Percentiles rank a stretch among this genome's conserved stretches.
Evolutionary conservation across 306 rosid species (phyloP).

Genomic region (Dalbergia cochinchinensis): DNA sequence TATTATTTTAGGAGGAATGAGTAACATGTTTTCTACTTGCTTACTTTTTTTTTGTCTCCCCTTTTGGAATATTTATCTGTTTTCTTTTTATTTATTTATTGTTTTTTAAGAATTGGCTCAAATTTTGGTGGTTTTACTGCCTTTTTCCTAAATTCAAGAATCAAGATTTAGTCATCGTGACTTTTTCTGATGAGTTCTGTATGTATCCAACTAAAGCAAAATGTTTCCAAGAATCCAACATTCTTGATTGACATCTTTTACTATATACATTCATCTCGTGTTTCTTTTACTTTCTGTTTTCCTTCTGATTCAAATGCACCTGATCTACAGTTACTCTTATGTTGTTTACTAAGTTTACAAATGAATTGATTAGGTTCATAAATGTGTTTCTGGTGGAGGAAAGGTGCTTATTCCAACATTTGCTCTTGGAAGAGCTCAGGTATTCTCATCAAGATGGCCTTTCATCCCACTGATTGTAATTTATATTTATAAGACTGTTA

Average conservation of each 20-base stretch:
- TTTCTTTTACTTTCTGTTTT: slow-evolving; percentile 31
- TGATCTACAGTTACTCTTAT: slow-evolving; percentile 22
- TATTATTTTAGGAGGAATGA: slow-evolving; percentile 21
- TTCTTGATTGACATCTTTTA: neutral
- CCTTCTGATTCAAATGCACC: slow-evolving; percentile 2
- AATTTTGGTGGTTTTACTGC: neutral
- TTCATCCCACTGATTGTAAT: slow-evolving; percentile 19
- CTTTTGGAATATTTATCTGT: neutral
- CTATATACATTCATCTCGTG: neutral
- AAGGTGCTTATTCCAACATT: slow-evolving; percentile 96
- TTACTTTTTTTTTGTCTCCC: neutral
- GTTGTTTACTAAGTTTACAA: slow-evolving; percentile 31
- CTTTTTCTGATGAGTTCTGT: neutral
- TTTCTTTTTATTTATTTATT: neutral
- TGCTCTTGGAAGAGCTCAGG: slow-evolving; percentile 99
- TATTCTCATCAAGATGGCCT: slow-evolving; percentile 44
- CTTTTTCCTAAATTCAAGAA: neutral
- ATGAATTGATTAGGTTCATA: slow-evolving; percentile 71
- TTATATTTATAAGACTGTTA: slow-evolving; percentile 15
- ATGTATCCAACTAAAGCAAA: neutral
- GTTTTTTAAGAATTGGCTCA: neutral
- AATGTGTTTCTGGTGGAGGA: slow-evolving; percentile 84
- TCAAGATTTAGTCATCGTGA: neutral
- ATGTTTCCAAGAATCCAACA: neutral
- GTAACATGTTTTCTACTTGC: neutral